Conservation (phyloP, 305 asterid species). For the Plantago coronopus region DNA sequence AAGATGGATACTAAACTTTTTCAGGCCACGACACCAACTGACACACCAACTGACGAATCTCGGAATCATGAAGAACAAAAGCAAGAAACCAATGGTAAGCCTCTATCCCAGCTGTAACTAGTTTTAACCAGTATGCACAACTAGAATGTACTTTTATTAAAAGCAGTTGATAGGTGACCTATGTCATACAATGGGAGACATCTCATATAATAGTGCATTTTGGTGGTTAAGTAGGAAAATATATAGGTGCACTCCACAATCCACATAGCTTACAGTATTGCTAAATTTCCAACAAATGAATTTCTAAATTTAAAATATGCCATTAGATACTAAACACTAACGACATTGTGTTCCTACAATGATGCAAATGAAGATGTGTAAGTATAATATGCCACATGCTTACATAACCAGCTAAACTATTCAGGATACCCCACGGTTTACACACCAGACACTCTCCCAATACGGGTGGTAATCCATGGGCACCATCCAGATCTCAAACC, state of each 20-base stretch:
- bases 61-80: slow-evolving; percentile 36
- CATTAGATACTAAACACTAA: too few relatives aligned
- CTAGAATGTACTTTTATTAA: slow-evolving; percentile 2
- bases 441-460: slow-evolving; percentile 34
- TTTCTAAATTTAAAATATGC: too few relatives aligned
- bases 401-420: slow-evolving; percentile 17
- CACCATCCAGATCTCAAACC: slow-evolving; percentile 66
- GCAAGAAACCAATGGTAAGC: slow-evolving; percentile 45
- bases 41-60: slow-evolving; percentile 29
- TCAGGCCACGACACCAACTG: slow-evolving; percentile 35
- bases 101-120: slow-evolving; percentile 20
- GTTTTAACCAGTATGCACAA: slow-evolving; percentile 10
- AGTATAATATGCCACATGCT: slow-evolving; percentile 8
- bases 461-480: slow-evolving; percentile 78
- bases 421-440: slow-evolving; percentile 37
- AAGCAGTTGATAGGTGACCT: slow-evolving; percentile 12
- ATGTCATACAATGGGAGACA: slow-evolving; percentile 10
- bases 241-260: neutral
- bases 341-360: neutral
- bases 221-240: slow-evolving; percentile 6
- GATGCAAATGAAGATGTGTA: neutral
- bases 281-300: slow-evolving; percentile 3
- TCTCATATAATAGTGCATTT: neutral
- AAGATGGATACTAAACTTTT: slow-evolving; percentile 23
- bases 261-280: slow-evolving; percentile 14